Conservation (phyloP, 176 grass and related monocot species). For the Secale cereale region DNA sequence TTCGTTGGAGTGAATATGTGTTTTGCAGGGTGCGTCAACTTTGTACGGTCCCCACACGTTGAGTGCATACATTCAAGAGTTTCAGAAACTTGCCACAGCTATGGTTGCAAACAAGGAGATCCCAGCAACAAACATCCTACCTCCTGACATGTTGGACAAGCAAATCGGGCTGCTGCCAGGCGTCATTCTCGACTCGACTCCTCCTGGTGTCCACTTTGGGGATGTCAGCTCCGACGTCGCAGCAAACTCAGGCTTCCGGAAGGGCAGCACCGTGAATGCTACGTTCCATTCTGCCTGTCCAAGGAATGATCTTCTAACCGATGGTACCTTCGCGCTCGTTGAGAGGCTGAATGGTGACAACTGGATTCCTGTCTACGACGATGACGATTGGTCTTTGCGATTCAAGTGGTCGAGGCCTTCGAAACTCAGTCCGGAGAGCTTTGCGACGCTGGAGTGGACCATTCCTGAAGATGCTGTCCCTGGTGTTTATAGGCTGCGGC, state of each 20-base stretch:
- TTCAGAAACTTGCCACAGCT: conserved; percentile 78
- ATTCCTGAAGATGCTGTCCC: conserved; percentile 57
- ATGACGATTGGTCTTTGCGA: conserved; percentile 77
- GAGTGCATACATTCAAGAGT: conserved; percentile 93
- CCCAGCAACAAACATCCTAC: conserved; percentile 36
- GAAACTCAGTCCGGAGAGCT: conserved; percentile 54
- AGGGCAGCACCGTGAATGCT: conserved; percentile 59
- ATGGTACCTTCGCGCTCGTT: conserved; percentile 71
- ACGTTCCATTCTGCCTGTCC: conserved; percentile 90
- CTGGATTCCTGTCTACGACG: conserved; percentile 72
- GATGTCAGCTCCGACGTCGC: conserved; percentile 65
- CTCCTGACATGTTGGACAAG: conserved; percentile 81
- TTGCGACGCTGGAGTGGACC: conserved; percentile 72
- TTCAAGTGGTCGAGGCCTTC: conserved; percentile 91
- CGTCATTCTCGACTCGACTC: conserved; percentile 69
- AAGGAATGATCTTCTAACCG: conserved; percentile 77
- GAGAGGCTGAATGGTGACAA: conserved; percentile 49
- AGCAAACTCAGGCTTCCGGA: conserved; percentile 59
- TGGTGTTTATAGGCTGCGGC: conserved; percentile 77
- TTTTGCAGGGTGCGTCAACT: conserved; percentile 77
- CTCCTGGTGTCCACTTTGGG: conserved; percentile 59
- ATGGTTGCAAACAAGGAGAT: conserved; percentile 51
- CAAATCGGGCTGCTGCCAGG: conserved; percentile 84
- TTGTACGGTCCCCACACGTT: conserved; percentile 91
- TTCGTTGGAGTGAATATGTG: conserved; percentile 13